Evolutionary conservation across 805 yeast genomes (phyloP), one percentile per base, ranked within the genome.

Genomic region (Pichia paraexigua): DNA sequence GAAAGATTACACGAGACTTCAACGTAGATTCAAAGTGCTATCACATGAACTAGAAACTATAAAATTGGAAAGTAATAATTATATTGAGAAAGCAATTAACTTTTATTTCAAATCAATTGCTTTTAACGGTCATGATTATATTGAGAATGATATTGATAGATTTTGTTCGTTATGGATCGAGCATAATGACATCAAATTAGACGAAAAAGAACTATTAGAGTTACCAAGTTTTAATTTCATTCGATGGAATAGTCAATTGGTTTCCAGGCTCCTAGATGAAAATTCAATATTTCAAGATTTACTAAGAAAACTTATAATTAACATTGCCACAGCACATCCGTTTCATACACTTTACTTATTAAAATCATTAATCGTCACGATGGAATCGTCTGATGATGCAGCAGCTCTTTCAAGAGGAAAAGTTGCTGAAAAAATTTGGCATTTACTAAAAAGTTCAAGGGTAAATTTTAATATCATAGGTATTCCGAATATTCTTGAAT

Each of bases 101-200:
- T 83, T 77, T 56, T 87, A 83, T 60, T 60, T 89, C 48, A 72
- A 70, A 42, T 71, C 85, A 17, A 66, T 86, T n/a, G 63, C 73
- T 1, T 64, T 70, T 20, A 52, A 48, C 28, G 77, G 74, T 45
- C 59, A 60, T 37, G 60, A 56, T 3, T 71, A 63, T 53, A 77
- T 74, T 49, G 80, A 77, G 46, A 79, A 77, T 53, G 84, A 79
- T 47, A 69, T 85, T 28, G 95, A 88, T 61, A 78, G 87, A 51
- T 84, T 91, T 55, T 84, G 91, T 64, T 85, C 91, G 0, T 64
- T 92, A 12, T 92, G 97, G 95, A 71, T 92, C 41, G 86, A 83
- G 54, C 75, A 80, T 51, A 56, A 58, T 9, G 54, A 53, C 17
- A 55, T 58, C 11, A 17, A 39, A 5, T 58, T 67, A 10, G 69